Base-by-base conservation (phyloP, 805 yeast genomes). In the Peterozyma toletana region DNA sequence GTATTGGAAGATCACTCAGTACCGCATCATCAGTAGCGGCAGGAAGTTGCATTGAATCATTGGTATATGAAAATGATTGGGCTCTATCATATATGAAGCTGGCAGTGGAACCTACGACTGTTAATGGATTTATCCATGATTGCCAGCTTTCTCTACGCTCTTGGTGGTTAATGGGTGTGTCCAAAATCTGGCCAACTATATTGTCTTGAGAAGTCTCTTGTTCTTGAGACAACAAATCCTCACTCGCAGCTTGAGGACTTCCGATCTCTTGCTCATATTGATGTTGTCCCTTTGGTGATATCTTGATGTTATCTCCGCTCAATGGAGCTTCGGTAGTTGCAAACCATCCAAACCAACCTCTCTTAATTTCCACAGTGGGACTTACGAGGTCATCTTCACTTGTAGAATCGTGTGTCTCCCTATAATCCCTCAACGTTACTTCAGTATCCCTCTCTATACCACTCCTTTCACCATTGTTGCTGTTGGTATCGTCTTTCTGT, bases 361-460 rank as follows among this genome's bases (percentile, higher is more conserved):
- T n/a, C 10, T 35, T 10, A 16, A 30, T 18, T 16, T 37, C 30
- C 35, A 5, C 30, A 11, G 34, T 11, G 18, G 9, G 17, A 3
- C 11, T 14, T 9, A 36, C 21, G 17, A 16, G 15, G 11, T 37
- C 43, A 21, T 40, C 43, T 21, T 40, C 29, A 7, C 7, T 21
- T 31, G 34, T 31, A 11, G 34, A 31, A 11, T 31, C 34, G 16
- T 44, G 44, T 14, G 38, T 30, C 36, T 44, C 44, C 11, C 47
- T 33, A 17, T 39, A 37, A 5, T 44, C 44, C 16, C 44, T 44
- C 33, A 44, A 35, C 13, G 47, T 44, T 11, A 35, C 35, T 11
- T 40, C 43, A 9, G n/a, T 35, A 11, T 13, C 38, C 7, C 27
- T 21, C 27, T 27, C n/a, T 2, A 11, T 27, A 16, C 18, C 33